These are phyloP conservation scores for Ascochyta fabae DNA, from an alignment of 2,329 filamentous ascomycete genomes.

Conservation along the genomic window DNA sequence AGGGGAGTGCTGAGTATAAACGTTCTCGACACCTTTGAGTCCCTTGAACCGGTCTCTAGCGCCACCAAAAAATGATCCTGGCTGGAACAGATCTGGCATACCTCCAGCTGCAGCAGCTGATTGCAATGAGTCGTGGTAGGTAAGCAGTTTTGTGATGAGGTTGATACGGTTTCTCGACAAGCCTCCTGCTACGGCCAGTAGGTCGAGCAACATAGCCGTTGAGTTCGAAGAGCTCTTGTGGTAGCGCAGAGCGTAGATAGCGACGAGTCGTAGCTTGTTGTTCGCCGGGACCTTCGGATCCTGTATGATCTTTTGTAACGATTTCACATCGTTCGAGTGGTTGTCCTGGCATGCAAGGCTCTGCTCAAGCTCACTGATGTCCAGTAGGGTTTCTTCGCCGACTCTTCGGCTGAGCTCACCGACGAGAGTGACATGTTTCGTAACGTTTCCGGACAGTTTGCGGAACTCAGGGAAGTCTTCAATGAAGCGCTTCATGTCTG, in stretches of 20 bases:
- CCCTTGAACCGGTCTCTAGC: constrained; percentile 90
- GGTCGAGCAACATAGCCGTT: constrained; percentile 82
- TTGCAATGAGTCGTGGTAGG: constrained; percentile 87
- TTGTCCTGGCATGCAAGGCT: constrained; percentile 97
- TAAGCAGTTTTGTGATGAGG: constrained; percentile 80
- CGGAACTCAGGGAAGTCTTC: constrained; percentile 98
- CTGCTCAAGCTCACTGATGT: constrained; percentile 96
- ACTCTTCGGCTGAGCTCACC: constrained; percentile 91
- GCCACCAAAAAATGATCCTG: constrained; percentile 83
- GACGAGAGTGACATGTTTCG: constrained; percentile 96
- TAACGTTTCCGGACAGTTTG: constrained; percentile 95
- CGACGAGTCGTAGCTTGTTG: constrained; percentile 87
- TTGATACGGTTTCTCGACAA: constrained; percentile 77
- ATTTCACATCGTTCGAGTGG: constrained; percentile 89
- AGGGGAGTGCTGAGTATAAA: constrained; percentile 97
- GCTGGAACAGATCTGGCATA: constrained; percentile 91
- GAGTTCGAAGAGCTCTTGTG: constrained; percentile 84
- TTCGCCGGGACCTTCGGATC: constrained; percentile 76
- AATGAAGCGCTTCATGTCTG: constrained; percentile 99
- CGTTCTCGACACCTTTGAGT: constrained; percentile 96
- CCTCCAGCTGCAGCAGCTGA: constrained; percentile 73
- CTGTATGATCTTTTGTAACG: constrained; percentile 84
- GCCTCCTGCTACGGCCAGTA: constrained; percentile 83
- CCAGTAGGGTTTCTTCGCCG: constrained; percentile 83
- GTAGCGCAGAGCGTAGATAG: constrained; percentile 94